Evolutionary conservation across 495 filamentous ascomycete genomes (phyloP).

Genomic region (Hypoxylon perforatum): DNA sequence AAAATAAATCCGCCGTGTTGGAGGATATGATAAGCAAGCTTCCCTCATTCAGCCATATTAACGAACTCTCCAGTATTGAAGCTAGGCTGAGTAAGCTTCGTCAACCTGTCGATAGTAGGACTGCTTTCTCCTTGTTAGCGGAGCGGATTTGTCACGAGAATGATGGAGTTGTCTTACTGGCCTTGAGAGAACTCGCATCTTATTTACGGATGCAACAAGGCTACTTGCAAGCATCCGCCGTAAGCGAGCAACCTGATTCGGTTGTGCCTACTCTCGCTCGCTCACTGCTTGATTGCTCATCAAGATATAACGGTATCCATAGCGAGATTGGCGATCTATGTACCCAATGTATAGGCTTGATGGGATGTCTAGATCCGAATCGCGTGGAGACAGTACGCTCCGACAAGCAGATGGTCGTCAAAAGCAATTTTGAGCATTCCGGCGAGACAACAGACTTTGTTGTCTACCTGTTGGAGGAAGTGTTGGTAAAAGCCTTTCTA

Average conservation of each 20-base stretch:
- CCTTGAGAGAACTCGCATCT: slow-evolving; percentile 76
- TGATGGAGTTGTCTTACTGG: slow-evolving; percentile 80
- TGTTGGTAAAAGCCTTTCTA: slow-evolving; percentile 89
- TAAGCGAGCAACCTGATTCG: slow-evolving; percentile 85
- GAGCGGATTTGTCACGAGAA: slow-evolving; percentile 84
- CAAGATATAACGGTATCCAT: slow-evolving; percentile 78
- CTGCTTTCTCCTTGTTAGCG: slow-evolving; percentile 74
- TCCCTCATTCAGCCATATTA: slow-evolving; percentile 81
- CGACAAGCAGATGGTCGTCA: slow-evolving; percentile 80
- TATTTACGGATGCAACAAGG: slow-evolving; percentile 80
- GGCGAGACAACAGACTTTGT: slow-evolving; percentile 88
- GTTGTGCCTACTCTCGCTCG: slow-evolving; percentile 77
- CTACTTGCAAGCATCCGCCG: slow-evolving; percentile 82
- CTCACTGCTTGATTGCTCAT: slow-evolving; percentile 82
- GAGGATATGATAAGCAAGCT: slow-evolving; percentile 73
- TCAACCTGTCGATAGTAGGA: slow-evolving; percentile 62
- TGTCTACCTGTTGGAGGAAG: slow-evolving; percentile 83
- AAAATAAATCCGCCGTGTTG: slow-evolving; percentile 68
- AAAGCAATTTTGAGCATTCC: slow-evolving; percentile 83
- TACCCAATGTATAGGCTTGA: slow-evolving; percentile 81
- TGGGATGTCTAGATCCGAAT: slow-evolving; percentile 93
- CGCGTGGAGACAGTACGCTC: slow-evolving; percentile 82
- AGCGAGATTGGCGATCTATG: slow-evolving; percentile 75
- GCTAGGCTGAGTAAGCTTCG: slow-evolving; percentile 71
- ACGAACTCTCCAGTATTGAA: slow-evolving; percentile 72